A percentile compares a stretch with the other conserved stretches of the same genome.
Conservation (phyloP, 306 rosid genomes). For the Prunus mongolica region DNA sequence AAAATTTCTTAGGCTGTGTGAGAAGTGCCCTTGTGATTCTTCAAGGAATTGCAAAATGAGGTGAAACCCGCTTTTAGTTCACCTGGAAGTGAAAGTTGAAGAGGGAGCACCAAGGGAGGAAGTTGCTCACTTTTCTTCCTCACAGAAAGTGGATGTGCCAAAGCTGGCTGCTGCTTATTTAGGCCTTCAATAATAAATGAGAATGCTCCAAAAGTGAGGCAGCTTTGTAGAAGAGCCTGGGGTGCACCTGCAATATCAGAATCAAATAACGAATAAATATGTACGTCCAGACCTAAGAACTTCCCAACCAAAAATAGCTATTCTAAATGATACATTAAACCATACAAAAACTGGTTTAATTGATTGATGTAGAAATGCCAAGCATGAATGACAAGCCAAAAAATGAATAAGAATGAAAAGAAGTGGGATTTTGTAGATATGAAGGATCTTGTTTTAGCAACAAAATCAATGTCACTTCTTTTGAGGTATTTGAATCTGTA, state of each 20-base stretch:
- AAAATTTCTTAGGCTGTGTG: conserved; percentile 37
- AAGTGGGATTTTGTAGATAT: neutral
- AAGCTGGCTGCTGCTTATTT: conserved; percentile 90
- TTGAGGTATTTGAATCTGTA: no score
- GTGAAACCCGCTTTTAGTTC: conserved; percentile 79
- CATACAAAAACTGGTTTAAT: neutral
- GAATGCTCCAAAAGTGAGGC: conserved; percentile 92
- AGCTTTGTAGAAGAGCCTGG: conserved; percentile 89
- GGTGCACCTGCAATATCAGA: conserved; percentile 74
- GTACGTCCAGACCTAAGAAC: neutral
- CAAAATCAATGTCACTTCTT: neutral
- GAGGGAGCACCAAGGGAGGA: conserved; percentile 52
- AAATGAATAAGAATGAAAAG: neutral
- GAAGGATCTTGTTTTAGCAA: neutral
- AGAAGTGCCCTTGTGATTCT: conserved; percentile 41
- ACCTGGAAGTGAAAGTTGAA: conserved; percentile 72
- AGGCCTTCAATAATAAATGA: conserved; percentile 84
- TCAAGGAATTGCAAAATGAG: conserved; percentile 58
- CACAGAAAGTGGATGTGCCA: conserved; percentile 65
- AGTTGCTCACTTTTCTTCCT: conserved; percentile 31
- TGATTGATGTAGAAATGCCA: neutral
- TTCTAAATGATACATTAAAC: neutral
- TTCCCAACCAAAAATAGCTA: neutral
- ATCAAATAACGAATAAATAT: neutral
- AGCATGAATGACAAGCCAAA: neutral